These are phyloP conservation scores for Sisymbrium altissimum DNA, from an alignment of 345 rosid species.

Conservation along the genomic window DNA sequence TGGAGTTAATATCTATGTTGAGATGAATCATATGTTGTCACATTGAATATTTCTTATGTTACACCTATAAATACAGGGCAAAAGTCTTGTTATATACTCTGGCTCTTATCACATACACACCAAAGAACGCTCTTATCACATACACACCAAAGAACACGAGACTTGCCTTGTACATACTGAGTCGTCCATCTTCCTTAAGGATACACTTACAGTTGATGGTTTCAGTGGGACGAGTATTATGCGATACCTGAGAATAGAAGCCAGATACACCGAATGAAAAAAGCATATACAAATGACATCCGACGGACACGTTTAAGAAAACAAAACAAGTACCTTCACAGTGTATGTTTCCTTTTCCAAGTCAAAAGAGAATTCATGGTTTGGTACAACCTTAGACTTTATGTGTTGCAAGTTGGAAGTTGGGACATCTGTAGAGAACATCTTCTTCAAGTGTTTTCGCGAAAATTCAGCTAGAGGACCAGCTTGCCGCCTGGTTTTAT, in stretches of 20 bases:
- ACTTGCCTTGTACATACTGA: slow-evolving; percentile 57
- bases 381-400: slow-evolving; percentile 34
- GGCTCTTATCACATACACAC: neutral
- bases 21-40: neutral
- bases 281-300: slow-evolving; percentile 8
- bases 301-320: slow-evolving; percentile 30
- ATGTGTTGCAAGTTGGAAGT: slow-evolving; percentile 38
- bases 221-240: slow-evolving; percentile 23
- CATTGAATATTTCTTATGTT: neutral
- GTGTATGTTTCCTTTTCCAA: slow-evolving; percentile 47
- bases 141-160: neutral
- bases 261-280: neutral
- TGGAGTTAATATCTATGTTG: neutral
- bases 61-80: neutral
- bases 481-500: slow-evolving; percentile 13
- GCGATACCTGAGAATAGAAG: slow-evolving; percentile 43
- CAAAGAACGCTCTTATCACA: no score
- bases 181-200: slow-evolving; percentile 41
- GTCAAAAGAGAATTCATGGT: slow-evolving; percentile 36
- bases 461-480: slow-evolving; percentile 31
- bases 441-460: slow-evolving; percentile 25
- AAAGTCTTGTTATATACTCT: neutral
- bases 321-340: slow-evolving; percentile 46
- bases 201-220: slow-evolving; percentile 56
- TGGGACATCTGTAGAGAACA: slow-evolving; percentile 43